phyloP scores from a whole-genome alignment of 2,329 filamentous ascomycete species.

The Ascochyta pisi region DNA sequence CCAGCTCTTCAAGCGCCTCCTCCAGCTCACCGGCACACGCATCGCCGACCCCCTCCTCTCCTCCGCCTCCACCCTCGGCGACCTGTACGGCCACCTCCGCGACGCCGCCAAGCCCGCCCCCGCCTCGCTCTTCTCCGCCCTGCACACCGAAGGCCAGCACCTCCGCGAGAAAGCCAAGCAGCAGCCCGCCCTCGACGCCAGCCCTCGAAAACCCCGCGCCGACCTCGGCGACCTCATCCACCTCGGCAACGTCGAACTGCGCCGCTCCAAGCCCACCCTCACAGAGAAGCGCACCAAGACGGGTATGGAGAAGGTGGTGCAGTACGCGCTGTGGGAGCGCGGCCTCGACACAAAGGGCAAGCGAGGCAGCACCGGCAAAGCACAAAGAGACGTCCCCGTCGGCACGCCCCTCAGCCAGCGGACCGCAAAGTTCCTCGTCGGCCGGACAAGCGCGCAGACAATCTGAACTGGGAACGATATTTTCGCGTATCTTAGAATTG shows the following conservation, averaged over 20 bases:
- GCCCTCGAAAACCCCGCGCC: conserved; percentile 13
- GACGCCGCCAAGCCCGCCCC: conserved; percentile 49
- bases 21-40: conserved; percentile 79
- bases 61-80: conserved; percentile 43
- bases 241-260: conserved; percentile 71
- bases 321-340: conserved; percentile 64
- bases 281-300: conserved; percentile 74
- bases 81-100: conserved; percentile 48
- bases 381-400: not conserved
- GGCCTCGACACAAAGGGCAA: conserved; percentile 16
- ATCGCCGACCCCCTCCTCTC: conserved; percentile 73
- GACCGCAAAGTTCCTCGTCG: conserved; percentile 5
- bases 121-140: conserved; percentile 67
- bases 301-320: conserved; percentile 81
- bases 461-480: too few species aligned
- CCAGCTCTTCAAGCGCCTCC: conserved; percentile 82
- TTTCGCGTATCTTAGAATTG: too few species aligned
- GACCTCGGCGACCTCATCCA: conserved; percentile 36
- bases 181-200: not conserved
- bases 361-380: not conserved
- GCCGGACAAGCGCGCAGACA: not conserved
- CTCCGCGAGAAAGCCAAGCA: conserved; percentile 22
- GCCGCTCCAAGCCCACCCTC: conserved; percentile 68
- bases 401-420: conserved; percentile 7
- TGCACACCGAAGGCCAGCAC: conserved; percentile 49